Base-by-base conservation (phyloP, 2,329 filamentous ascomycete genomes). In the Cercospora janseana region DNA sequence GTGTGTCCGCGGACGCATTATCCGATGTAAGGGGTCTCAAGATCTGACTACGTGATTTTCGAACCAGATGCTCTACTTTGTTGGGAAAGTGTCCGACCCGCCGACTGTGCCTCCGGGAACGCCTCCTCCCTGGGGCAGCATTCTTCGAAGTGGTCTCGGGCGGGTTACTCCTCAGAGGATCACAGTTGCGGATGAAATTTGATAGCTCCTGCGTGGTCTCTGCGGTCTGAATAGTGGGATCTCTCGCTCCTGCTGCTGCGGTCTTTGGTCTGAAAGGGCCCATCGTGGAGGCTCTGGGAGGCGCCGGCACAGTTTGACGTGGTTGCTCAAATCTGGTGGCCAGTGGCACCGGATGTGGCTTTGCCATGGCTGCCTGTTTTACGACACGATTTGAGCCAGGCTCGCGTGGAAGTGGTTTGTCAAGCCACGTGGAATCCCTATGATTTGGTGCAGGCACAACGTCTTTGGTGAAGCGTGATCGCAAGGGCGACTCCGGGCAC, bases 81-180 rank as follows among this genome's bases (percentile, higher is more conserved):
- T 15, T 51, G 23, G 53, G 34, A 10, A 48, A 16, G 2, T 46
- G 26, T 8, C 24, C 35, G 7, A 45, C 41, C 4, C 21, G 48
- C 16, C 55, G 51, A 34, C 52, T 60, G 18, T 55, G 57, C 9
- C 55, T 50, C 29, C 52, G 50, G n/a, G 26, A 26, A 4, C 51
- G 49, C n/a, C 49, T 38, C 38, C 38, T 49, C 13, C 27, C 8
- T 23, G 27, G 26, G 23, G 27, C 38, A 15, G 8, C 16, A 20
- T 24, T 49, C 15, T 16, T 40, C 16, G n/a, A n/a, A 21, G 15
- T 13, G 5, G n/a, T 13, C 28, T 60, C 58, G 3, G 60, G 60
- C 9, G 62, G 61, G 28, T 63, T 53, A 43, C 60, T 63, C 23
- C 59, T 49, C 20, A 63, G 48, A 6, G 60, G 59, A 4, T 55